Percentiles rank a stretch among this genome's conserved stretches.
phyloP scores from a whole-genome alignment of 441 rosid genomes.

The Adansonia rubrostipa region DNA sequence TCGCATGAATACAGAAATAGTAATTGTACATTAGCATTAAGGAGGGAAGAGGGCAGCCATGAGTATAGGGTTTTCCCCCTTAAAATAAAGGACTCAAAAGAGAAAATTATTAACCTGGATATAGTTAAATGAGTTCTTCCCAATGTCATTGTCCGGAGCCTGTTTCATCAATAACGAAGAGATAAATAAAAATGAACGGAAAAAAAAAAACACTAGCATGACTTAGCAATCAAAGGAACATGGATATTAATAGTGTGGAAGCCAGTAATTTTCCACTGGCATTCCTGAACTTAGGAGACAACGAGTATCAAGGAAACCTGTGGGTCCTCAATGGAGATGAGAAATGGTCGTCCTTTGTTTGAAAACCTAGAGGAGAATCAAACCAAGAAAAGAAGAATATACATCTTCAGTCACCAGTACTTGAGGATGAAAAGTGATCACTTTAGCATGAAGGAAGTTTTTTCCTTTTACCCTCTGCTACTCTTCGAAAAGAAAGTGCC shows the following conservation, averaged over 20 bases:
- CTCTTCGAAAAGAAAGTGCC: constrained; percentile 73
- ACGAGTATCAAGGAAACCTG: constrained; percentile 51
- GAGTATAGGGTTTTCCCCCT: not conserved
- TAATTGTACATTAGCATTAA: not conserved
- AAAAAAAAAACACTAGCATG: not conserved
- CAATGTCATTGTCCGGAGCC: constrained; percentile 86
- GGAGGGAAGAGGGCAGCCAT: not conserved
- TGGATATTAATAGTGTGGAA: constrained; percentile 2
- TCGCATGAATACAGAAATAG: not conserved
- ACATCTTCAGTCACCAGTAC: not conserved
- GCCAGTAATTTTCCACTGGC: constrained; percentile 14
- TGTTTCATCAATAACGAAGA: constrained; percentile 37
- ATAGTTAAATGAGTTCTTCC: constrained; percentile 89
- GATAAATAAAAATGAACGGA: constrained; percentile 1
- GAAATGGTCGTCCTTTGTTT: constrained; percentile 64
- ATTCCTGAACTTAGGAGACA: not conserved
- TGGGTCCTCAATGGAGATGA: constrained; percentile 91
- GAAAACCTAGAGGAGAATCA: constrained; percentile 52
- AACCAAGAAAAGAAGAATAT: constrained; percentile 23
- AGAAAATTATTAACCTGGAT: constrained; percentile 59
- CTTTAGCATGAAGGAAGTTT: not conserved
- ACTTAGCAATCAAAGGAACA: not conserved
- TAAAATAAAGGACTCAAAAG: not conserved
- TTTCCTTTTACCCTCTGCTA: constrained; percentile 65
- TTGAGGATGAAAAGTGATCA: constrained; percentile 3